Evolutionary conservation across 805 yeast species (phyloP).

Genomic region (Candida tammaniensis): DNA sequence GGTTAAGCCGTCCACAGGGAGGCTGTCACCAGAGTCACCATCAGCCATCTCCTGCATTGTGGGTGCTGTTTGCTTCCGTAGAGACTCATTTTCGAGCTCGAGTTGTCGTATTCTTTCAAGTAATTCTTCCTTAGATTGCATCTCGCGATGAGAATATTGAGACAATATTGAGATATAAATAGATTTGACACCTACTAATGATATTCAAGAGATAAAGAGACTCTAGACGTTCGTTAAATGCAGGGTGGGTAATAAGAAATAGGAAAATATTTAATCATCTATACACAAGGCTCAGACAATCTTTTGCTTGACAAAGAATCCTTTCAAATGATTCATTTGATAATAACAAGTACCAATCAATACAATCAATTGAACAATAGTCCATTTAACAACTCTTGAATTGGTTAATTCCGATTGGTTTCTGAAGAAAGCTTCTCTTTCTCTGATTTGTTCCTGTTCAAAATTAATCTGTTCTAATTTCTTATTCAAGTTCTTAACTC

Average conservation of each 20-base stretch:
- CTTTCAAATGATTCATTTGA: slow-evolving; percentile 74
- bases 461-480: slow-evolving; percentile 40
- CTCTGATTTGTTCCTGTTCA: slow-evolving; percentile 56
- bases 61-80: slow-evolving; percentile 6
- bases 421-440: slow-evolving; percentile 74
- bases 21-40: not conserved
- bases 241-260: not conserved
- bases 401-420: slow-evolving; percentile 77
- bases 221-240: too few species aligned
- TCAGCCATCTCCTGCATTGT: not conserved
- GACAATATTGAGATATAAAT: too few species aligned
- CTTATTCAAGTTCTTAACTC: slow-evolving; percentile 36
- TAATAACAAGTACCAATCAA: slow-evolving; percentile 67
- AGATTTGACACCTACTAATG: too few species aligned
- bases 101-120: slow-evolving; percentile 18
- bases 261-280: too few species aligned
- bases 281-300: slow-evolving; percentile 46
- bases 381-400: slow-evolving; percentile 69
- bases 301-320: slow-evolving; percentile 85
- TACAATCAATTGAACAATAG: slow-evolving; percentile 66
- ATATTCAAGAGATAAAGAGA: too few species aligned
- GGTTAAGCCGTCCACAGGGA: too few species aligned
- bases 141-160: too few species aligned
- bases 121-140: slow-evolving; percentile 18
- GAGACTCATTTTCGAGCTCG: slow-evolving; percentile 16